Evolutionary conservation across 352 stramenopile species (phyloP), one percentile per base, ranked within the genome.

Genomic region (Phytophthora uliginosa): DNA sequence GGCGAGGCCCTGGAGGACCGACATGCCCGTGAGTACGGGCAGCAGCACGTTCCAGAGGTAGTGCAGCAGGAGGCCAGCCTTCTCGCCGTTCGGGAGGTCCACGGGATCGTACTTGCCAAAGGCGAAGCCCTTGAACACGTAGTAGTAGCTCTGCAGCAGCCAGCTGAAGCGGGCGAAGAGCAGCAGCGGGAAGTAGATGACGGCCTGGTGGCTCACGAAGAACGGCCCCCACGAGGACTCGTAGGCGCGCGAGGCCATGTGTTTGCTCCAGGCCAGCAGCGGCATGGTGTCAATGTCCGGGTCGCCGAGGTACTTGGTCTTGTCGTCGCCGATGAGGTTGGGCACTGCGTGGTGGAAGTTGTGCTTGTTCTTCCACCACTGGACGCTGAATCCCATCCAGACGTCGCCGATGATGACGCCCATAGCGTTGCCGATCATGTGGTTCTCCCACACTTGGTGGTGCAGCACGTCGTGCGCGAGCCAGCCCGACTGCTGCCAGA

Each of bases 281-380:
- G 98, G 98, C 96, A 99, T 99, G 0, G 98, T 99, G 85, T 99
- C 98, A 72, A 99, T 99, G 70, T 99, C 98, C 13, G 98, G 97
- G 84, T 99, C 98, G 50, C 96, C 98, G 24, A 88, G 71, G 59
- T 88, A 91, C 36, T 85, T 80, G 38, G 95, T 86, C 24, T 93
- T 91, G 18, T 78, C 81, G 66, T 93, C 93, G 51, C 94, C 97
- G 79, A 99, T 94, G 45, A 99, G 82, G 83, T 99, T 99, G 28
- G 98, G 97, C 45, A 99, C 97, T 20, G 97, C 96, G 81, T 99
- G 98, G 86, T 99, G 98, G 56, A 97, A 98, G 81, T 99, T 99
- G 90, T 99, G 98, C 87, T 99, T 99, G 86, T 98, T 99, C 78
- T 99, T 99, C 96, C 95, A 99, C 96, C 95, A 99, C 63, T 94